Evolutionary conservation across 2,329 filamentous ascomycete genomes (phyloP), one percentile per base, ranked within the genome.

Genomic region (Nannizzia gypsea): DNA sequence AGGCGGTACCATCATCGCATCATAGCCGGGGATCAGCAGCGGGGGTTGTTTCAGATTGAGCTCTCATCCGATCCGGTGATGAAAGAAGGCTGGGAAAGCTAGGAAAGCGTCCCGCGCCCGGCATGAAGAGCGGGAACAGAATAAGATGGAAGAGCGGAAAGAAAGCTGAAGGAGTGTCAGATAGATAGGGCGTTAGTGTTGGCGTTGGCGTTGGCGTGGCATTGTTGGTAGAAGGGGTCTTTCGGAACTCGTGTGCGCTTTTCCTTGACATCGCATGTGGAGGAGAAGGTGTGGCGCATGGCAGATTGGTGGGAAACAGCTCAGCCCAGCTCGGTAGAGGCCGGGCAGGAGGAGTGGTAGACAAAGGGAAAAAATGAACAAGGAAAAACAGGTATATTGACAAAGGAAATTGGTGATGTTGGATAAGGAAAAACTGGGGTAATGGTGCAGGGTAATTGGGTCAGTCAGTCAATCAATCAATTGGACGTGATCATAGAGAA

Each of bases 361-460:
- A 42, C 38, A 42, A 42, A 42, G n/a, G 38, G n/a, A 17, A 42
- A 17, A 42, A 6, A 42, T 42, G n/a, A 13, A 28, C 13, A 52
- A 52, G 22, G 48, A 24, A 54, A 24, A 54, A 54, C n/a, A 54
- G 48, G 48, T 54, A 54, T 54, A 54, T 54, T 8, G 48, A 54
- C 48, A 54, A 54, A 54, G 26, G 48, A 54, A 54, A 54, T 11
- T 36, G 31, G 31, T 36, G 9, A 36, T 9, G n/a, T 26, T 31
- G 20, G n/a, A 15, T 54, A 26, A 26, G 11, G 20, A 26, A 54
- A 54, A 54, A 52, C 31, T 4, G 48, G 26, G 48, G 26, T 54
- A 54, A 54, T 54, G 26, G 48, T 54, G 48, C 48, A 54, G 48
- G 31, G 26, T 54, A 54, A 13, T 52, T n/a, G 46, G 31, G 31